A percentile compares a stretch with the other conserved stretches of the same genome.
These are phyloP conservation scores for Claviceps cyperi DNA, from an alignment of 2,329 filamentous ascomycete genomes.

Conservation along the genomic window DNA sequence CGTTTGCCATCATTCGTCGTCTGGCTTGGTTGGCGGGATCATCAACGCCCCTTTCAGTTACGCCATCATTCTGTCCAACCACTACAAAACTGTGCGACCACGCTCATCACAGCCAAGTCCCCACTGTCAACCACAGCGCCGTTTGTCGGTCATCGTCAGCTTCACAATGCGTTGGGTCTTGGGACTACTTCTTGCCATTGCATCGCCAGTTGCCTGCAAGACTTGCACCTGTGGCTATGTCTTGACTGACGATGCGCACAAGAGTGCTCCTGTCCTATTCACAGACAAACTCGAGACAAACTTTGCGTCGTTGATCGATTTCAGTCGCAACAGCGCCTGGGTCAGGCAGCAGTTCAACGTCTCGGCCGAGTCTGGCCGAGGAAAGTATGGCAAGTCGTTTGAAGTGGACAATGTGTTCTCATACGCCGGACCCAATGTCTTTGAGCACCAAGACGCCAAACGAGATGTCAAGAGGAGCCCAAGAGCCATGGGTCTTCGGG, in stretches of 20 bases:
- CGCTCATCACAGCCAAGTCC: neutral
- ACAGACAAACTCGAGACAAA: constrained; percentile 59
- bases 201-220: constrained; percentile 7
- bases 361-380: constrained; percentile 39
- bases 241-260: constrained; percentile 28
- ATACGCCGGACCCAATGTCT: constrained; percentile 29
- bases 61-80: neutral
- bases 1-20: too few relatives aligned
- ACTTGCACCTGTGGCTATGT: constrained; percentile 64
- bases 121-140: neutral
- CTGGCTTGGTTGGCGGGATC: neutral
- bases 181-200: constrained; percentile 3
- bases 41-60: neutral
- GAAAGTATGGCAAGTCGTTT: constrained; percentile 52
- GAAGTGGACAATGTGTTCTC: constrained; percentile 39
- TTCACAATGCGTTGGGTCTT: neutral
- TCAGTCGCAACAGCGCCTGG: constrained; percentile 46
- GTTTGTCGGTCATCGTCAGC: neutral
- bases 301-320: constrained; percentile 42
- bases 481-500: constrained; percentile 38
- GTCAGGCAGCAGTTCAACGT: constrained; percentile 52
- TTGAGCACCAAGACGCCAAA: constrained; percentile 8
- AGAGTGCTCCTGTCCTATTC: constrained; percentile 34
- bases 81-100: neutral
- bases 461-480: constrained; percentile 25